Evolutionary conservation across 331 rosid species (phyloP).

Genomic region (Acacia pycnantha): DNA sequence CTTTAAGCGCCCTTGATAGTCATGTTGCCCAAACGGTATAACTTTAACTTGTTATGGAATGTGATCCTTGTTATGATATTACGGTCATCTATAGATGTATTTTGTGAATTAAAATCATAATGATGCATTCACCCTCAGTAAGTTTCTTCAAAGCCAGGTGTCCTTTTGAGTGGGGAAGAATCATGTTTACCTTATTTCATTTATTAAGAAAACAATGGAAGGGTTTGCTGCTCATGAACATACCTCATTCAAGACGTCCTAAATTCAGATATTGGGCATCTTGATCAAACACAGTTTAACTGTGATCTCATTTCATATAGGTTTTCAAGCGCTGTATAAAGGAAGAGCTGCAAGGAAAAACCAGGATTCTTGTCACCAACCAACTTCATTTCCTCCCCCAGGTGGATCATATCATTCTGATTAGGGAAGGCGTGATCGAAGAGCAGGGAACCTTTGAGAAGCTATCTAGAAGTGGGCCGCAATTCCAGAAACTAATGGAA

Average conservation of each 20-base stretch:
- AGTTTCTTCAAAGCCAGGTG: neutral
- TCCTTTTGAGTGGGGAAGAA: constrained; percentile 1
- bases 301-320: constrained; percentile 32
- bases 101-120: neutral
- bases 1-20: constrained; percentile 93
- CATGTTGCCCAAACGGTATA: constrained; percentile 82
- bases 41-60: constrained; percentile 11
- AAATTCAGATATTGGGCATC: neutral
- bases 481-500: constrained; percentile 91
- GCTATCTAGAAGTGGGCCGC: constrained; percentile 59
- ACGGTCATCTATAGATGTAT: neutral
- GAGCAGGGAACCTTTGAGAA: constrained; percentile 95
- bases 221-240: neutral
- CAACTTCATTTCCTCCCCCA: constrained; percentile 96
- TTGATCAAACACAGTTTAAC: neutral
- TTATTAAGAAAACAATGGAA: neutral
- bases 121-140: neutral
- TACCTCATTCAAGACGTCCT: neutral
- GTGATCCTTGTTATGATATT: neutral
- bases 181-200: neutral
- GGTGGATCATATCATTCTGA: constrained; percentile 76
- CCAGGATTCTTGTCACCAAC: constrained; percentile 92
- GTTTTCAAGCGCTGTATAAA: constrained; percentile 84
- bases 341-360: constrained; percentile 80
- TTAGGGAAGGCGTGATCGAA: constrained; percentile 67